Evolutionary conservation across 2,329 filamentous ascomycete species (phyloP).

Genomic region (Trichoderma citrinoviride): DNA sequence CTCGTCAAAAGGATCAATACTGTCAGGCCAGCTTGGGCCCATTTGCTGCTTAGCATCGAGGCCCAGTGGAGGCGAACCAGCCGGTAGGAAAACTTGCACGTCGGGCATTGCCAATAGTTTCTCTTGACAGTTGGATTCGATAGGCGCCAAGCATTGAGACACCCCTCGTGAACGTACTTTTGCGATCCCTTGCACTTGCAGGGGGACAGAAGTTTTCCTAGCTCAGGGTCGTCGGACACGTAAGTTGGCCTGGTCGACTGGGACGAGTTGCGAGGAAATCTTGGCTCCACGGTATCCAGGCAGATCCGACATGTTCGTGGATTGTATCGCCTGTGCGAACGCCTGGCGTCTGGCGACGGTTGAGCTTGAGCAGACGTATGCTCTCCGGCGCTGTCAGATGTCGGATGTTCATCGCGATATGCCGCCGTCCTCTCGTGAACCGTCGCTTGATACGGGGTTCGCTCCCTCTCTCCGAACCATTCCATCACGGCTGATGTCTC

Average conservation of each 20-base stretch:
- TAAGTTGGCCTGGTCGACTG: conserved; percentile 51
- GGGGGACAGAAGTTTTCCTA: conserved; percentile 78
- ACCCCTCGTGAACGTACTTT: conserved; percentile 91
- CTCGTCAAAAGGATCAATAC: conserved; percentile 65
- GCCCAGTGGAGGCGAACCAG: conserved; percentile 76
- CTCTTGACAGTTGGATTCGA: conserved; percentile 62
- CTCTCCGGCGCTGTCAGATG: background rate
- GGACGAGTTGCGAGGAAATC: conserved; percentile 40
- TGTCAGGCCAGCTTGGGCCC: conserved; percentile 69
- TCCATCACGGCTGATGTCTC: conserved; percentile 7
- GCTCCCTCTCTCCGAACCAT: conserved; percentile 13
- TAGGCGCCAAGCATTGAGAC: conserved; percentile 78
- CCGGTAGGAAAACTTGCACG: conserved; percentile 79
- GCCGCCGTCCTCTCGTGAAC: conserved; percentile 5
- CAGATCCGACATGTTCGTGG: conserved; percentile 86
- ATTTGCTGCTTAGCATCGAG: conserved; percentile 63
- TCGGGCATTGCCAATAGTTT: conserved; percentile 85
- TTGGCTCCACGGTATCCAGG: conserved; percentile 63
- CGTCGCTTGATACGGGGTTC: conserved; percentile 10
- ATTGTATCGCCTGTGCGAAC: conserved; percentile 52
- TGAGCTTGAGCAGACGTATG: background rate
- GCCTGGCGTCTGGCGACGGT: conserved; percentile 1
- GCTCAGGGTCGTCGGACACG: conserved; percentile 67
- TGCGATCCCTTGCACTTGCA: conserved; percentile 93
- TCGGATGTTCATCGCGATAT: background rate